A percentile compares a stretch with the other conserved stretches of the same genome.
These are phyloP conservation scores for Dipteronia dyeriana DNA, from an alignment of 345 rosid species.

Conservation along the genomic window DNA sequence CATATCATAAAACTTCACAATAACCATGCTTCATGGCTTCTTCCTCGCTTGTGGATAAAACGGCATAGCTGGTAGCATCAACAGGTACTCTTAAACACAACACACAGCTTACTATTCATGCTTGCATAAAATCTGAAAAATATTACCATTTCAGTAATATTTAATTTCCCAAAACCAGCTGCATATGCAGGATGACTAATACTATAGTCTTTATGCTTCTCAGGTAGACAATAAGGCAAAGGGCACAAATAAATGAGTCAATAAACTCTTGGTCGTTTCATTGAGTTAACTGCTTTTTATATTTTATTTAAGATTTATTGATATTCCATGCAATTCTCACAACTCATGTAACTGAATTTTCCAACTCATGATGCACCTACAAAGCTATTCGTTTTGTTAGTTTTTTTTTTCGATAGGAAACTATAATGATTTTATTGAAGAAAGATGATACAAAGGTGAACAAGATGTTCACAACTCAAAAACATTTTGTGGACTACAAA, in stretches of 20 bases:
- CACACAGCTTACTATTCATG: neutral
- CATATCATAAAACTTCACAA: neutral
- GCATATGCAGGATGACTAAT: neutral
- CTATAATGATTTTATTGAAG: too few species aligned
- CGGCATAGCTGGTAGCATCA: neutral
- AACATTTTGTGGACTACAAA: too few species aligned
- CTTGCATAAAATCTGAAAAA: neutral
- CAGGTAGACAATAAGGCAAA: neutral
- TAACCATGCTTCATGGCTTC: neutral
- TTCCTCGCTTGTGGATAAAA: neutral
- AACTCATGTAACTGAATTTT: neutral
- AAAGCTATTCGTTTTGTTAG: neutral
- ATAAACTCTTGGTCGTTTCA: neutral
- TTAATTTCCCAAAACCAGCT: neutral
- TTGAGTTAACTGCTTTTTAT: too few species aligned
- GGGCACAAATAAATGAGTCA: neutral
- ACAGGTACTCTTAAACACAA: neutral
- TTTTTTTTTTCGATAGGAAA: too few species aligned
- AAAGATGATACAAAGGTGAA: too few species aligned
- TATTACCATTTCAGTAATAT: neutral
- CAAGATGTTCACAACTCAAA: too few species aligned
- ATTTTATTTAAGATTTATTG: too few species aligned
- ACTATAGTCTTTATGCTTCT: neutral
- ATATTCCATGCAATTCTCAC: neutral
- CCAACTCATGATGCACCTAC: neutral